Evolutionary conservation across 2,329 filamentous ascomycete species (phyloP), one percentile per base, ranked within the genome.

Genomic region (Diaporthe capsici): DNA sequence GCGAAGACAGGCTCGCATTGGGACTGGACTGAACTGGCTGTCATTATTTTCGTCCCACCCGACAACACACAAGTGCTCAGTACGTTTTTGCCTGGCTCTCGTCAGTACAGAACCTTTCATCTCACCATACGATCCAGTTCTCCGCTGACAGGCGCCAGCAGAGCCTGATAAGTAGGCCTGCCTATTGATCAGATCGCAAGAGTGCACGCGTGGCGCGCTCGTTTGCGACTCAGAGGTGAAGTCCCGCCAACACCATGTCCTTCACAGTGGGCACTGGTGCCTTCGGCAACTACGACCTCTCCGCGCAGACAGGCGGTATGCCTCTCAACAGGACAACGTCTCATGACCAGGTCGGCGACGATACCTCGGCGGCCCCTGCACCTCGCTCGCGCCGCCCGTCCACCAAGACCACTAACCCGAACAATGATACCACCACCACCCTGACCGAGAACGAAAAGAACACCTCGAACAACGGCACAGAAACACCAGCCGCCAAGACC

Each of bases 271-370:
- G 83, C 74, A 79, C 81, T 42, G 82, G 82, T 79, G 82, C 85
- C 78, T 87, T 87, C 75, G 84, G 84, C 79, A 88, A 86, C 79
- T 87, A 89, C 80, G 88, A 90, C 80, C 84, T 82, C 78, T 88
- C 88, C 37, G 85, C 86, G 15, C 85, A 87, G 77, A 82, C 79
- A 17, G 82, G 82, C 22, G 87, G 87, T 67, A 83, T 82, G 51
- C 85, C 87, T 6, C 76, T 80, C 76, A 73, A 9, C 44, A 76
- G 28, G 34, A 71, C 61, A 12, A 31, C 34, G n/a, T 67, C 60
- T 39, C 77, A 78, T 55, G 79, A 79, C 57, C 76, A 71, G 15
- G 13, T 51, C 37, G 74, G 71, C 63, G 78, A 73, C 67, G 77
- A 78, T 37, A 78, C 77, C 10, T 73, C 49, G 61, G 31, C n/a